A percentile compares a stretch with the other conserved stretches of the same genome.
Conservation (phyloP, 176 grass and related monocot species). For the Oryza coarctata region DNA sequence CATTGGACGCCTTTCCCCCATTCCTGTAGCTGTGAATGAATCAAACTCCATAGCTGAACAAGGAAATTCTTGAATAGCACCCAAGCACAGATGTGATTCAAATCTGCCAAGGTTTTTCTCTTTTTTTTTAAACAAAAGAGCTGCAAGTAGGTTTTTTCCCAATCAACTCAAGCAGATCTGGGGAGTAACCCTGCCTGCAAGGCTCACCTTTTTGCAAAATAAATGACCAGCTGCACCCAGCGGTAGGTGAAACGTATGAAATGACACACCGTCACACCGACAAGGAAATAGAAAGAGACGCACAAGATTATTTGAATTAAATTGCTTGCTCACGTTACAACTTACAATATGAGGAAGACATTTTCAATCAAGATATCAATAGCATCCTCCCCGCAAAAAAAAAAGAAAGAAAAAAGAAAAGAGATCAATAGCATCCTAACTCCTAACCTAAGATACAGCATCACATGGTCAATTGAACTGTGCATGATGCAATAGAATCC, state of each 20-base stretch:
- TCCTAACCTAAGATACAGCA: neutral
- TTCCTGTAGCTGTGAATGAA: slow-evolving; percentile 9
- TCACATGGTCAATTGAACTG: slow-evolving; percentile 33
- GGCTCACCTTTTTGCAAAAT: neutral
- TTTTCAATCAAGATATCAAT: neutral
- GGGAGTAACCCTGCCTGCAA: neutral
- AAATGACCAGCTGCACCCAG: slow-evolving; percentile 1
- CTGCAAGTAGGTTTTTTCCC: neutral
- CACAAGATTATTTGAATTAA: slow-evolving; percentile 7
- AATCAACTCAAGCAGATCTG: neutral
- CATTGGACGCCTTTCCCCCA: slow-evolving; percentile 52
- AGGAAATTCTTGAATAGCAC: neutral
- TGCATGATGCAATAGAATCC: slow-evolving; percentile 86
- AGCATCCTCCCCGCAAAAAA: neutral
- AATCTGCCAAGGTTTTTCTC: neutral
- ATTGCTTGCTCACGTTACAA: neutral
- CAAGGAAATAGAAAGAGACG: neutral
- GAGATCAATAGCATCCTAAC: neutral
- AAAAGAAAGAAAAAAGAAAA: neutral
- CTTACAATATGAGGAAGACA: slow-evolving; percentile 25
- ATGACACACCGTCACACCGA: slow-evolving; percentile 6
- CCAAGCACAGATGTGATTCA: neutral
- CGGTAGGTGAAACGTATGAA: slow-evolving; percentile 33
- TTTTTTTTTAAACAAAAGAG: neutral
- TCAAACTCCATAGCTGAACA: neutral